phyloP scores from a whole-genome alignment of 2,329 filamentous ascomycete species.

The Mariannaea sp. region DNA sequence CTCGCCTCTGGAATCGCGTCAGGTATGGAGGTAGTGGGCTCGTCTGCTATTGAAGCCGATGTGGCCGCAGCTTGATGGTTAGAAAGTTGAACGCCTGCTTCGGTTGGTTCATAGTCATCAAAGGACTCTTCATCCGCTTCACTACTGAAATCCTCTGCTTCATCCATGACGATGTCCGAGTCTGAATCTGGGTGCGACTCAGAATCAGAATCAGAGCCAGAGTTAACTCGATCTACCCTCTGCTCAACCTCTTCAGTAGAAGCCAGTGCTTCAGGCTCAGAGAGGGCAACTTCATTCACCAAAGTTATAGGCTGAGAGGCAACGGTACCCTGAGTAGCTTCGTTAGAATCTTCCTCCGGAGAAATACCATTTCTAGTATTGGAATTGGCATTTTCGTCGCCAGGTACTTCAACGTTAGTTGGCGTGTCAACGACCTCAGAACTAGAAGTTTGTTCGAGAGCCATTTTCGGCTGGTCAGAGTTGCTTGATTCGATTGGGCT shows the following conservation, averaged over 20 bases:
- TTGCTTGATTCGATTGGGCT: slow-evolving; percentile 2
- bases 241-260: not conserved
- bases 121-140: slow-evolving; percentile 44
- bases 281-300: not conserved
- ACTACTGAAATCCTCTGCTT: slow-evolving; percentile 25
- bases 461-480: slow-evolving; percentile 14
- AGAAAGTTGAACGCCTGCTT: slow-evolving; percentile 39
- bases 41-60: not conserved
- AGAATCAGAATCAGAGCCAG: not conserved
- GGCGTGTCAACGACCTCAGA: not conserved
- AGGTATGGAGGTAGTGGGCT: slow-evolving; percentile 28
- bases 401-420: not conserved
- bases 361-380: not conserved
- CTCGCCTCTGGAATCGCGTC: slow-evolving; percentile 34
- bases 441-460: slow-evolving; percentile 16
- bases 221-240: not conserved
- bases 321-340: not conserved
- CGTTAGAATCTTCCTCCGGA: not conserved
- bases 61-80: slow-evolving; percentile 11
- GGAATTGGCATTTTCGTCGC: not conserved
- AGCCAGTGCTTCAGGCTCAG: not conserved
- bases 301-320: not conserved
- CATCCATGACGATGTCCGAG: slow-evolving; percentile 34
- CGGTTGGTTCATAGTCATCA: slow-evolving; percentile 62
- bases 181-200: slow-evolving; percentile 19